phyloP scores from a whole-genome alignment of 441 rosid genomes.

The Adansonia gregorii region DNA sequence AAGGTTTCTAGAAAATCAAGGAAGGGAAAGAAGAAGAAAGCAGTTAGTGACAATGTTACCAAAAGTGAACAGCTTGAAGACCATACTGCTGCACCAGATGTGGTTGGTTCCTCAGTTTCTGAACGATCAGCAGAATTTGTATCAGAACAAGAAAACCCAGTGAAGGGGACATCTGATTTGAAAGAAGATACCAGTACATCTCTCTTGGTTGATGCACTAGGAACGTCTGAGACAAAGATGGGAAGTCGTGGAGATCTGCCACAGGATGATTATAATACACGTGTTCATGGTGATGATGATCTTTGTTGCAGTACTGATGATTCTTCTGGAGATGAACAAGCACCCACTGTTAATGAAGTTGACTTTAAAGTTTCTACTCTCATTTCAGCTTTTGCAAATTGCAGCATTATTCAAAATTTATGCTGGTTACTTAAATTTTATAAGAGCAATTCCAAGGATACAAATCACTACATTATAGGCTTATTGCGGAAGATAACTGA shows the following conservation, averaged over 20 bases:
- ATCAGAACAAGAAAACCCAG: slow-evolving; percentile 38
- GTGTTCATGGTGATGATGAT: slow-evolving; percentile 48
- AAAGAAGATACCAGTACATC: slow-evolving; percentile 34
- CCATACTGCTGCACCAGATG: slow-evolving; percentile 44
- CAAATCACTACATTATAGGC: slow-evolving; percentile 66
- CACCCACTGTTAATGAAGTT: slow-evolving; percentile 71
- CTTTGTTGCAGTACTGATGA: slow-evolving; percentile 54
- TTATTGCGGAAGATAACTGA: slow-evolving; percentile 79
- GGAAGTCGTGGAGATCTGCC: slow-evolving; percentile 39
- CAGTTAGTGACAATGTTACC: slow-evolving; percentile 39
- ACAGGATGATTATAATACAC: slow-evolving; percentile 38
- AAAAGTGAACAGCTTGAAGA: slow-evolving; percentile 46
- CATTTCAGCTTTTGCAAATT: slow-evolving; percentile 82
- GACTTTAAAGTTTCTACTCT: slow-evolving; percentile 84
- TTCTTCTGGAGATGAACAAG: slow-evolving; percentile 77
- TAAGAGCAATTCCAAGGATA: slow-evolving; percentile 67
- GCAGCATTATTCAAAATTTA: slow-evolving; percentile 76
- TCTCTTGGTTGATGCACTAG: slow-evolving; percentile 43
- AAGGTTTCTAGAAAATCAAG: slow-evolving; percentile 92
- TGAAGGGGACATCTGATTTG: slow-evolving; percentile 41
- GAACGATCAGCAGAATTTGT: slow-evolving; percentile 38
- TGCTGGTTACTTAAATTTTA: slow-evolving; percentile 96
- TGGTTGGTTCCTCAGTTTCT: slow-evolving; percentile 37
- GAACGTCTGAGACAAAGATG: slow-evolving; percentile 41
- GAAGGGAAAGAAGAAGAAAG: slow-evolving; percentile 65